phyloP scores from a whole-genome alignment of 257 asterid genomes.

The Lantana camara region DNA sequence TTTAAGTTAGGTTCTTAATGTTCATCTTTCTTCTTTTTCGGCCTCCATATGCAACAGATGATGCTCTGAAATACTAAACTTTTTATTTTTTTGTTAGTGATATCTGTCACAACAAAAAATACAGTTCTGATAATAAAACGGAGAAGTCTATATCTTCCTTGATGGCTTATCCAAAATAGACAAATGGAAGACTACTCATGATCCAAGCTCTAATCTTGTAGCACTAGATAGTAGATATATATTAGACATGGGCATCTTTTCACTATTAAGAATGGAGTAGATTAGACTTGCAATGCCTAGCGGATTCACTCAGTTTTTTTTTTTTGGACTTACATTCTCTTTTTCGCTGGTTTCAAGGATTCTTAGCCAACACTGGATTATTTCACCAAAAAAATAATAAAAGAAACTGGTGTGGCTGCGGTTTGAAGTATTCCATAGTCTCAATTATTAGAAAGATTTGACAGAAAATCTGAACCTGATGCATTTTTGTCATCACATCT shows the following conservation, averaged over 20 bases:
- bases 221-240: background rate
- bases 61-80: background rate
- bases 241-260: background rate
- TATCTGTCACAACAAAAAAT: background rate
- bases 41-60: background rate
- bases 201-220: conserved; percentile 6
- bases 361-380: background rate
- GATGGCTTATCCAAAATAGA: background rate
- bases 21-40: background rate
- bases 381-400: background rate
- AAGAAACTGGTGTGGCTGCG: background rate
- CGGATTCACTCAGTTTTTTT: background rate
- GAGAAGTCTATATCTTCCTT: conserved; percentile 7
- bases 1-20: background rate
- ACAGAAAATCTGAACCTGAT: background rate
- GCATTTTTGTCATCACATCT: too few relatives aligned
- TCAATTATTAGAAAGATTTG: background rate
- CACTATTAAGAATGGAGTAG: background rate
- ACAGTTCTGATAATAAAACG: conserved; percentile 4
- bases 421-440: background rate
- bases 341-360: too few relatives aligned
- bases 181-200: background rate
- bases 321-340: background rate
- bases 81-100: background rate
- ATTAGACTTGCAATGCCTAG: background rate